phyloP scores from a whole-genome alignment of 2,329 filamentous ascomycete genomes.

The Exophiala sp. region DNA sequence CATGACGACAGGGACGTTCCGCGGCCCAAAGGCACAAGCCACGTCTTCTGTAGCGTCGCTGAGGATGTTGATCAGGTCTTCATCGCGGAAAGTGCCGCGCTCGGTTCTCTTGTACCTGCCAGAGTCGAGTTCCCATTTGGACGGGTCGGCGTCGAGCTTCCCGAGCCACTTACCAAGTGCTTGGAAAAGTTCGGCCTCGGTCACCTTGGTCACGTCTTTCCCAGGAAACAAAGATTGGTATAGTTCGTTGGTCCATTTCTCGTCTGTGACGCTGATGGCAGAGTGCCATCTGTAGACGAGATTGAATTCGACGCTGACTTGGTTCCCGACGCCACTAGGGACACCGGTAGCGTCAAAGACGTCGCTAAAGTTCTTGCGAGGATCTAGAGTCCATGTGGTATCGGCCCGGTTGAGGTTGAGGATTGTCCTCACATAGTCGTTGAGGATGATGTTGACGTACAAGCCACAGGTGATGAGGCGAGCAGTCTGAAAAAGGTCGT shows the following conservation, averaged over 20 bases:
- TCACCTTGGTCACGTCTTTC: slow-evolving; percentile 53
- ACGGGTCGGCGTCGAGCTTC: slow-evolving; percentile 59
- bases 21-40: slow-evolving; percentile 59
- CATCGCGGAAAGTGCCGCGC: slow-evolving; percentile 62
- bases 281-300: slow-evolving; percentile 85
- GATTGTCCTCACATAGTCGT: slow-evolving; percentile 30
- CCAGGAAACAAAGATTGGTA: slow-evolving; percentile 54
- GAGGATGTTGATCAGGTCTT: slow-evolving; percentile 68
- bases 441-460: slow-evolving; percentile 31
- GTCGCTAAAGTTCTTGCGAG: slow-evolving; percentile 25
- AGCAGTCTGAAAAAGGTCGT: slow-evolving; percentile 53
- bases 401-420: slow-evolving; percentile 29
- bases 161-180: slow-evolving; percentile 60
- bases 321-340: slow-evolving; percentile 69
- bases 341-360: slow-evolving; percentile 45
- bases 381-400: slow-evolving; percentile 30
- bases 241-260: slow-evolving; percentile 70
- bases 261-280: slow-evolving; percentile 67
- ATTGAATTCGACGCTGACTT: slow-evolving; percentile 84
- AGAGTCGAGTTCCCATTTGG: slow-evolving; percentile 60
- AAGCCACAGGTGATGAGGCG: slow-evolving; percentile 37
- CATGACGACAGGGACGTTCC: slow-evolving; percentile 67
- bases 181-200: slow-evolving; percentile 55
- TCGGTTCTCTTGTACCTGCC: slow-evolving; percentile 56
- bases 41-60: slow-evolving; percentile 65